Evolutionary conservation across 306 rosid species (phyloP).

Genomic region (Malus domestica): ASM211411v1 NC_041797.1:11512001-11512500

Average conservation of each 20-base stretch:
- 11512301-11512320: constrained; percentile 16
- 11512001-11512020: neutral
- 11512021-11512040: neutral
- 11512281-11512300: constrained; percentile 27
- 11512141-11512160: neutral
- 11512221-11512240: constrained; percentile 81
- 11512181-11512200: constrained; percentile 76
- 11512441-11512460: constrained; percentile 29
- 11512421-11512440: constrained; percentile 36
- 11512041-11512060: too few species aligned
- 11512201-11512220: constrained; percentile 95
- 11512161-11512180: neutral
- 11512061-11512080: constrained; percentile 7
- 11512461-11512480: constrained; percentile 26
- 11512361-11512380: constrained; percentile 87
- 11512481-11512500: constrained; percentile 34
- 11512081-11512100: neutral
- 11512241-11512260: constrained; percentile 63
- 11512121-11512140: neutral
- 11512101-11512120: neutral
- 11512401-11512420: constrained; percentile 44
- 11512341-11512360: constrained; percentile 86
- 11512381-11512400: constrained; percentile 55
- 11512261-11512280: constrained; percentile 32
- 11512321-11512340: constrained; percentile 45